Evolutionary conservation across 768 basidiomycete species (phyloP).

Genomic region (Tremella mesenterica): DNA sequence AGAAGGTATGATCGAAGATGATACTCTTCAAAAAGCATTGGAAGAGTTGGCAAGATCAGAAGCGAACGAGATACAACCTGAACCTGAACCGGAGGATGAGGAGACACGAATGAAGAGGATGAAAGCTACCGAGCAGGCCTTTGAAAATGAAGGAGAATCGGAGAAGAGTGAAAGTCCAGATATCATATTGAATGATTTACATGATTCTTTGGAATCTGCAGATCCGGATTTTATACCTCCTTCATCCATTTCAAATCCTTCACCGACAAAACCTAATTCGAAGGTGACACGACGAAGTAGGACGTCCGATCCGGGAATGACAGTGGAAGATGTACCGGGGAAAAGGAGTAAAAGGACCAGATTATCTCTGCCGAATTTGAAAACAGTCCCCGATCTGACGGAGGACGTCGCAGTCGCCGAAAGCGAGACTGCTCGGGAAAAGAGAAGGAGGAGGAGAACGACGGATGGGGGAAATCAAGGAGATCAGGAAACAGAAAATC

Average conservation of each 20-base stretch:
- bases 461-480: no score
- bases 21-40: neutral
- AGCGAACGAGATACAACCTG: neutral
- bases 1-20: slow-evolving; percentile 2
- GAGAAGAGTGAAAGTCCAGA: slow-evolving; percentile 15
- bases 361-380: neutral
- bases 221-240: slow-evolving; percentile 26
- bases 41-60: no score
- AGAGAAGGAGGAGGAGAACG: no score
- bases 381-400: neutral
- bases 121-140: neutral
- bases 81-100: neutral
- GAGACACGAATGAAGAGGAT: neutral
- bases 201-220: slow-evolving; percentile 15
- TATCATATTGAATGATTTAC: slow-evolving; percentile 18
- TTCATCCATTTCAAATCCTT: neutral
- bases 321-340: neutral
- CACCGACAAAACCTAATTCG: neutral
- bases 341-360: neutral
- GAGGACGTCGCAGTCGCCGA: no score
- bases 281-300: neutral
- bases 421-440: no score
- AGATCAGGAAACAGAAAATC: no score
- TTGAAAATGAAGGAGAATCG: neutral
- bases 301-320: neutral